Evolutionary conservation across 768 basidiomycete species (phyloP).

Genomic region (Suillus occidentalis): DNA sequence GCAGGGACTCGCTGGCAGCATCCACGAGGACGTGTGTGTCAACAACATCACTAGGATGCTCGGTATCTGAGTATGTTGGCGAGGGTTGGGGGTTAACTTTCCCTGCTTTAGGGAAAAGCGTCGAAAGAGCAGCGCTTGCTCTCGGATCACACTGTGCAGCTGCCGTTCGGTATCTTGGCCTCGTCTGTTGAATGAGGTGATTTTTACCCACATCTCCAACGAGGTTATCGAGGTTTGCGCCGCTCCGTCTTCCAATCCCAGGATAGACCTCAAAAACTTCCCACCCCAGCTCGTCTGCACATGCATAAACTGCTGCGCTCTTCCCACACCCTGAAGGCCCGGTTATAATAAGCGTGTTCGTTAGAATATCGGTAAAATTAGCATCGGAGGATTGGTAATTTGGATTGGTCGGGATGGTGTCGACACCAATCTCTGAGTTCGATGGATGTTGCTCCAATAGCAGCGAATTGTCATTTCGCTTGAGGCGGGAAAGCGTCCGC

Average conservation of each 20-base stretch:
- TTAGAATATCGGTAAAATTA: conserved; percentile 50
- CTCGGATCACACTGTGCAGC: conserved; percentile 10
- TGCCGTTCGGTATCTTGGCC: conserved; percentile 9
- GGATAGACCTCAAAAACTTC: conserved; percentile 97
- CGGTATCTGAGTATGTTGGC: conserved; percentile 25
- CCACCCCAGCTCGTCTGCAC: conserved; percentile 92
- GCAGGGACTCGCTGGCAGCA: conserved; percentile 7
- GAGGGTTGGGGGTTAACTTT: conserved; percentile 4
- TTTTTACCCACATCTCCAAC: conserved; percentile 95
- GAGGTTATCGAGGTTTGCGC: conserved; percentile 71
- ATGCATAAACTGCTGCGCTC: conserved; percentile 90
- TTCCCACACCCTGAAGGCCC: conserved; percentile 90
- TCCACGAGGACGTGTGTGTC: conserved; percentile 5
- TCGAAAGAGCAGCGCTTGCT: conserved; percentile 14
- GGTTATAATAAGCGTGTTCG: conserved; percentile 82
- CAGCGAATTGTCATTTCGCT: conserved; percentile 1
- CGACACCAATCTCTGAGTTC: conserved; percentile 6
- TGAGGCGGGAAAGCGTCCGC: conserved; percentile 22
- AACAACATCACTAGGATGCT: conserved; percentile 8
- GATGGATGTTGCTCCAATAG: not conserved
- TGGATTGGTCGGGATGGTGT: conserved; percentile 11
- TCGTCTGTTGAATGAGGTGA: conserved; percentile 60
- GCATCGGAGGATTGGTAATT: conserved; percentile 14
- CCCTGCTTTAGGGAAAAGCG: conserved; percentile 18
- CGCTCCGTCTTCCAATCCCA: conserved; percentile 88